Evolutionary conservation across 345 rosid genomes (phyloP).

Genomic region (Mercurialis annua): DNA sequence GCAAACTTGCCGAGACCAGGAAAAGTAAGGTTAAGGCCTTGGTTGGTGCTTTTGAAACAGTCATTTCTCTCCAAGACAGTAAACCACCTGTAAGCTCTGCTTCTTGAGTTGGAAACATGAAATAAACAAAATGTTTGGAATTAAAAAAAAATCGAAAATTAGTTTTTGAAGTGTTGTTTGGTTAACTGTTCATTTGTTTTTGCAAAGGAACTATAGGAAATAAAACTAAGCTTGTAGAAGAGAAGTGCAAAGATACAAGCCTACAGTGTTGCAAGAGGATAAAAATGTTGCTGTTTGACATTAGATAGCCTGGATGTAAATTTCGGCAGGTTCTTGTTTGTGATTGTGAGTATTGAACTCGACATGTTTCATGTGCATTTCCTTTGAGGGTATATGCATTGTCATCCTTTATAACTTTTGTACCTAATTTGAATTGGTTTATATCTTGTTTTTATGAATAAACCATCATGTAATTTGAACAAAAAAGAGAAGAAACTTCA

Average conservation of each 20-base stretch:
- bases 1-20: slow-evolving; percentile 71
- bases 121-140: background rate
- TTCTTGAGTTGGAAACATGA: slow-evolving; percentile 10
- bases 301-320: slow-evolving; percentile 10
- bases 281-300: slow-evolving; percentile 23
- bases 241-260: background rate
- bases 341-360: slow-evolving; percentile 21
- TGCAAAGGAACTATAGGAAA: slow-evolving; percentile 16
- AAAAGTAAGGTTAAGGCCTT: slow-evolving; percentile 94
- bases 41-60: slow-evolving; percentile 94
- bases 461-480: slow-evolving; percentile 12
- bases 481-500: background rate
- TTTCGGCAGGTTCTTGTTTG: slow-evolving; percentile 6
- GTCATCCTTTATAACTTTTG: background rate
- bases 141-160: background rate
- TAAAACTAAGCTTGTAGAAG: slow-evolving; percentile 25
- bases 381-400: slow-evolving; percentile 13
- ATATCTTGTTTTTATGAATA: slow-evolving; percentile 11
- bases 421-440: slow-evolving; percentile 6
- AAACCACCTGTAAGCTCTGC: slow-evolving; percentile 31
- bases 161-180: slow-evolving; percentile 6
- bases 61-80: slow-evolving; percentile 74
- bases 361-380: slow-evolving; percentile 16
- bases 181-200: slow-evolving; percentile 9
- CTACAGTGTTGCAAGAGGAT: too few species aligned